phyloP scores from a whole-genome alignment of 495 filamentous ascomycete species.

The Neurospora cerealis region DNA sequence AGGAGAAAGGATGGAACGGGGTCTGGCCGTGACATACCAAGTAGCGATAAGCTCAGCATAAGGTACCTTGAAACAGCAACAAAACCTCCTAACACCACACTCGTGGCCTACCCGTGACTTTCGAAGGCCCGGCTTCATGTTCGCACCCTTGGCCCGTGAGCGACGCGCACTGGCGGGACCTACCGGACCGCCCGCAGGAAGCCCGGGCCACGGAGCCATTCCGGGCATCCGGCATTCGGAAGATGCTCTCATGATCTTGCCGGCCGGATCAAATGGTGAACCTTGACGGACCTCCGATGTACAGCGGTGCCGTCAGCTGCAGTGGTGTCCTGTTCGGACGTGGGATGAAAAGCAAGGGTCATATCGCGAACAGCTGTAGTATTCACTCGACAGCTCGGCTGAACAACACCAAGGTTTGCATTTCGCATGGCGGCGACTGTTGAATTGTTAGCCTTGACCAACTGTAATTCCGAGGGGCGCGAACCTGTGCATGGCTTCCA shows the following conservation, averaged over 20 bases:
- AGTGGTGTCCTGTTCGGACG: neutral
- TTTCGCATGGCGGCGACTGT: neutral
- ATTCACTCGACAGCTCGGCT: neutral
- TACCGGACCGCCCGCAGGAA: neutral
- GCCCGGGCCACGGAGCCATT: neutral
- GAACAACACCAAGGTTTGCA: neutral
- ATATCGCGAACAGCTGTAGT: neutral
- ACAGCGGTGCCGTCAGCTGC: neutral
- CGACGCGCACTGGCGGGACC: neutral
- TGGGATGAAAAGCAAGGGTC: neutral
- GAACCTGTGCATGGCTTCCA: neutral
- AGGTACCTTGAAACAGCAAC: neutral
- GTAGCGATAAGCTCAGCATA: neutral
- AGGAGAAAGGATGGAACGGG: neutral
- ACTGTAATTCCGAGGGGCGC: neutral
- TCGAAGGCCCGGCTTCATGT: neutral
- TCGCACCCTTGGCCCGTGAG: neutral
- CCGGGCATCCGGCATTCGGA: neutral
- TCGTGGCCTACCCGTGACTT: neutral
- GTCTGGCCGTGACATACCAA: neutral
- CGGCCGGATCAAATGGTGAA: neutral
- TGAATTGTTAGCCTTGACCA: neutral
- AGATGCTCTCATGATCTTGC: neutral
- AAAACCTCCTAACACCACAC: no score
- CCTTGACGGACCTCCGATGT: neutral